Evolutionary conservation across 306 rosid species (phyloP), one percentile per base, ranked within the genome.

Genomic region (Sechiopsis laciniata): DNA sequence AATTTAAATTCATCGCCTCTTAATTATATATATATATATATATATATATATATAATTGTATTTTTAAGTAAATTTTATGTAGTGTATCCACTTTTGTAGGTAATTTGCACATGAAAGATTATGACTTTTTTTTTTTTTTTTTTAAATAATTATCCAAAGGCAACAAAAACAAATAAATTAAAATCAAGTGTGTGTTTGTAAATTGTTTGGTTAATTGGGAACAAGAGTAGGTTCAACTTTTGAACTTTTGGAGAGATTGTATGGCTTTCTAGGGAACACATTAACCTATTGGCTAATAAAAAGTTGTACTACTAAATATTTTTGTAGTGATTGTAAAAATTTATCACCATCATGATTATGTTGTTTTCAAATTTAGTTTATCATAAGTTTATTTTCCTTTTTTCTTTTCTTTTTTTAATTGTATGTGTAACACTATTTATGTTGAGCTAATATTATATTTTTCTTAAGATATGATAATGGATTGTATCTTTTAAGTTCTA

Each of bases 191-290:
- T n/a, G 2, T 37, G 45, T 37, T 17, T 46, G 9, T 76, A 82
- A 72, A 54, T 68, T 90, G 92, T 85, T 85, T 74, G 89, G 81
- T 82, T 84, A 78, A 79, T 58, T 68, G 88, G 91, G 80, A 84
- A 80, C 98, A 86, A 37, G 45, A 78, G 83, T 78, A 80, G 88
- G 37, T 32, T 32, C 3, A 26, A 32, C 37, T 32, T 71, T 32
- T 32, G 37, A 5, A 90, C 92, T 85, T 88, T 85, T 61, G 12
- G 37, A 42, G 46, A 66, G 45, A 72, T 81, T 84, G 84, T 77
- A 76, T 76, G 80, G 77, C 81, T 40, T 71, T 75, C n/a, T 45
- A 24, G 85, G 87, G 64, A 72, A 72, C 32, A 72, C 35, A 10
- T 6, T 56, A 84, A 82, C 90, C 81, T 50, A 10, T 37, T 42